These are phyloP conservation scores for Cryptococcus sp. DNA, from an alignment of 1,284 basidiomycete species.

Conservation along the genomic window DNA sequence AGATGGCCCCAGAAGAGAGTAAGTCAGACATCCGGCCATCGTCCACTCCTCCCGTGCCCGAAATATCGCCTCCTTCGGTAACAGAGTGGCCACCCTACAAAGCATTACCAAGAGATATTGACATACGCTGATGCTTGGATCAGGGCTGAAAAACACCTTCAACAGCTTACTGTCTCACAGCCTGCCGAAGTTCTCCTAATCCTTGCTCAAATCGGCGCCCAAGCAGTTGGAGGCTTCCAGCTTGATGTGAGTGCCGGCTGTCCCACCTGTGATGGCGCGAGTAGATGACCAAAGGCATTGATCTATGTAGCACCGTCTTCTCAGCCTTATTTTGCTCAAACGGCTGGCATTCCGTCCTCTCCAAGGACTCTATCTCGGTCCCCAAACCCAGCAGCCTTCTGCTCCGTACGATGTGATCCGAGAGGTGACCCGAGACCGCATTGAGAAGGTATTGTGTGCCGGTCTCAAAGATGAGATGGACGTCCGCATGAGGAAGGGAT, in stretches of 20 bases:
- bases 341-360: constrained; percentile 35
- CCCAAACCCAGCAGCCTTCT: constrained; percentile 19
- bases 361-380: constrained; percentile 34
- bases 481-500: constrained; percentile 37
- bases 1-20: constrained; percentile 33
- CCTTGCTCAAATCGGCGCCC: constrained; percentile 44
- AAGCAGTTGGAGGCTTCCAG: constrained; percentile 46
- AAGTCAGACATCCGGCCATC: constrained; percentile 8
- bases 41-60: not conserved
- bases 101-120: not conserved
- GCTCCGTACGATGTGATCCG: constrained; percentile 41
- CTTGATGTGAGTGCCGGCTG: constrained; percentile 31
- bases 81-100: not conserved
- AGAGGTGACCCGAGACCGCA: constrained; percentile 31
- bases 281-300: not conserved
- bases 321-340: constrained; percentile 37
- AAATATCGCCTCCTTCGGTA: not conserved
- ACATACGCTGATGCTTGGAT: not conserved
- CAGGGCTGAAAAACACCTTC: constrained; percentile 40
- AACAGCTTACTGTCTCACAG: constrained; percentile 23
- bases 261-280: not conserved
- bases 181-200: constrained; percentile 36
- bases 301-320: constrained; percentile 33
- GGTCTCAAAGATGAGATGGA: constrained; percentile 47
- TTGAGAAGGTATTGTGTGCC: constrained; percentile 40